Evolutionary conservation across 352 stramenopile genomes (phyloP), one percentile per base, ranked within the genome.

Genomic region (Pythium phragmiticola): DNA sequence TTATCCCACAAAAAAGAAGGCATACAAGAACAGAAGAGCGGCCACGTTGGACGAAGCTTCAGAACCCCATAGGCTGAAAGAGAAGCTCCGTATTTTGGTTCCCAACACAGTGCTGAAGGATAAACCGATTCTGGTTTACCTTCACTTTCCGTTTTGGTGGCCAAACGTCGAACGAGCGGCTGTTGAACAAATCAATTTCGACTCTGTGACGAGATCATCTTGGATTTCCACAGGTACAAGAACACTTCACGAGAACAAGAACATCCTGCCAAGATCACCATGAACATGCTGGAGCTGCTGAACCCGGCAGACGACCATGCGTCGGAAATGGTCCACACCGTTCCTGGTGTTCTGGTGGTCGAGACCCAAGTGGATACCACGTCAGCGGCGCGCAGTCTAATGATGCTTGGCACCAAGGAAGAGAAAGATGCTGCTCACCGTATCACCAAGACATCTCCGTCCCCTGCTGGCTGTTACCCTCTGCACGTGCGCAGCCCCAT

Each of bases 261-360:
- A 60, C 42, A 19, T 30, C 4, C 26, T 30, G 16, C 9, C 16
- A 23, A 30, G 11, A 21, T 28, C 11, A 58, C 28, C 26, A 66
- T 75, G 69, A 70, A 77, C 52, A 42, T 79, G 49, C 43, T 60
- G 4, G 49, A 63, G n/a, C 53, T 79, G 17, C 66, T 79, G 13
- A 79, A 79, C 56, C 72, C 72, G 36, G 52, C 47, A 16, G 42
- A 51, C 26, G 65, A 68, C 49, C 41, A 36, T 43, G 56, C 55
- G 26, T 12, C 23, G 14, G 42, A 62, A 21, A 42, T 8, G 19
- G 9, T 28, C 8, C 17, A 13, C 26, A 13, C 17, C 11, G 33
- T 5, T 5, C 19, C 28, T 16, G 21, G 50, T 21, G 41, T 57
- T 46, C 50, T 60, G 48, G 59, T 66, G 49, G 49, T 68, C 19